Conservation (phyloP, 306 rosid species). For the Vachellia pachyceras region DNA sequence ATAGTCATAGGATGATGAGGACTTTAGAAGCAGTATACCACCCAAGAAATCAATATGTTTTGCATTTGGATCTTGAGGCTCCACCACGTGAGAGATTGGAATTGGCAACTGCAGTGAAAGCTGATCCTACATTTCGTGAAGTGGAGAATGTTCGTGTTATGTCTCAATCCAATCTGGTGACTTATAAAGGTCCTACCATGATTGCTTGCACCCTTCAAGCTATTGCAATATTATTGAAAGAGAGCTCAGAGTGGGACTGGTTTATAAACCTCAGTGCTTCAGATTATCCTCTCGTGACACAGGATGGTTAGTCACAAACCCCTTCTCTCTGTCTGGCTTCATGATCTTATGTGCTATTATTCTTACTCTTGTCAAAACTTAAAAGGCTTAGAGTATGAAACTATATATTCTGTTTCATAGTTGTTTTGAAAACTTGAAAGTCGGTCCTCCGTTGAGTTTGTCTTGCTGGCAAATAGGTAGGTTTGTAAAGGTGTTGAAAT, state of each 20-base stretch:
- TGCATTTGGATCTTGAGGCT: conserved; percentile 98
- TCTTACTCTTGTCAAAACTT: conserved; percentile 20
- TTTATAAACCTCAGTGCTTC: conserved; percentile 97
- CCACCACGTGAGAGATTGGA: conserved; percentile 98
- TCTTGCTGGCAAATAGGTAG: conserved; percentile 11
- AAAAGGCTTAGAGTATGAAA: conserved; percentile 15
- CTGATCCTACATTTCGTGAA: conserved; percentile 76
- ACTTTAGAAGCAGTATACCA: conserved; percentile 92
- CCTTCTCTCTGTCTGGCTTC: conserved; percentile 23
- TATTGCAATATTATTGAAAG: conserved; percentile 84
- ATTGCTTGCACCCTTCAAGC: conserved; percentile 99
- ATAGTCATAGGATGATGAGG: conserved; percentile 94
- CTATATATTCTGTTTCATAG: neutral
- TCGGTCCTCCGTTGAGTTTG: conserved; percentile 19
- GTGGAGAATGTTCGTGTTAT: conserved; percentile 91
- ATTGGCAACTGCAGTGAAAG: conserved; percentile 78
- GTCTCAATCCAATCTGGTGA: conserved; percentile 88
- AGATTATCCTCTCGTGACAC: conserved; percentile 97
- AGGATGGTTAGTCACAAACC: conserved; percentile 75
- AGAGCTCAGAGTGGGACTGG: conserved; percentile 80
- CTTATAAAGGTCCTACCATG: conserved; percentile 98
- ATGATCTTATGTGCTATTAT: conserved; percentile 13
- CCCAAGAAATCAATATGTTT: conserved; percentile 90
- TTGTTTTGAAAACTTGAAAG: conserved; percentile 20
- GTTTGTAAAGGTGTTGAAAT: conserved; percentile 24